Evolutionary conservation across 2,329 filamentous ascomycete species (phyloP).

Genomic region (Ophiognomonia clavigignenti-juglandacearum): DNA sequence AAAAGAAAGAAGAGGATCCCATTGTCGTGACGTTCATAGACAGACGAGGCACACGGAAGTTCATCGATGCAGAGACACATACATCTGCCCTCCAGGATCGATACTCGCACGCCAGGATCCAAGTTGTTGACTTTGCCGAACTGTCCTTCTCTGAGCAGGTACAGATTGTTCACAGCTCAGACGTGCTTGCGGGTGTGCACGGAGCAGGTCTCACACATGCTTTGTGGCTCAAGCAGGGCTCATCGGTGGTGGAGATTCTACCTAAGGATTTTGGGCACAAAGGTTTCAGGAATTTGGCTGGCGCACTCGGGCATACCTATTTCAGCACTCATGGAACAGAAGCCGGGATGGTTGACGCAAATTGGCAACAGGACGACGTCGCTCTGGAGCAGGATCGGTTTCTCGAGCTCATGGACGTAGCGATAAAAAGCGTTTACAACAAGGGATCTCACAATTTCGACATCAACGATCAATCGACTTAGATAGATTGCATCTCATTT

Average conservation of each 20-base stretch:
- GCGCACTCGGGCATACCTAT: slow-evolving; percentile 2
- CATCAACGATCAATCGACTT: no score
- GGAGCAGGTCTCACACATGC: slow-evolving; percentile 38
- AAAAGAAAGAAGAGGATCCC: background rate
- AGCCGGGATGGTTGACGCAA: background rate
- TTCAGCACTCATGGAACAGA: background rate
- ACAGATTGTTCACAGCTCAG: slow-evolving; percentile 28
- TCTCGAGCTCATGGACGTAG: slow-evolving; percentile 1
- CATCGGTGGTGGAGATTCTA: slow-evolving; percentile 37
- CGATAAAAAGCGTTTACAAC: slow-evolving; percentile 1
- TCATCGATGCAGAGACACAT: slow-evolving; percentile 30
- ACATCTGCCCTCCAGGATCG: slow-evolving; percentile 10
- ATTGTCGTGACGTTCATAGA: slow-evolving; percentile 16
- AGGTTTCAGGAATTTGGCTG: slow-evolving; percentile 37
- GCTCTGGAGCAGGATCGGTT: background rate
- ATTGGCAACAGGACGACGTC: slow-evolving; percentile 4
- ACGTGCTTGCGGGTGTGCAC: slow-evolving; percentile 38
- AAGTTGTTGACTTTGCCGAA: slow-evolving; percentile 30
- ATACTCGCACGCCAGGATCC: background rate
- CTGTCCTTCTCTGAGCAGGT: slow-evolving; percentile 34
- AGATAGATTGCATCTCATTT: no score
- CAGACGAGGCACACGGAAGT: background rate
- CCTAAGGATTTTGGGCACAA: slow-evolving; percentile 31
- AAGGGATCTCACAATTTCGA: no score
- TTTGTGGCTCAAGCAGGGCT: slow-evolving; percentile 32